Percentiles rank a stretch among this genome's conserved stretches.
phyloP scores from a whole-genome alignment of 1,284 basidiomycete species.

The Microbotryum saponariae region DNA sequence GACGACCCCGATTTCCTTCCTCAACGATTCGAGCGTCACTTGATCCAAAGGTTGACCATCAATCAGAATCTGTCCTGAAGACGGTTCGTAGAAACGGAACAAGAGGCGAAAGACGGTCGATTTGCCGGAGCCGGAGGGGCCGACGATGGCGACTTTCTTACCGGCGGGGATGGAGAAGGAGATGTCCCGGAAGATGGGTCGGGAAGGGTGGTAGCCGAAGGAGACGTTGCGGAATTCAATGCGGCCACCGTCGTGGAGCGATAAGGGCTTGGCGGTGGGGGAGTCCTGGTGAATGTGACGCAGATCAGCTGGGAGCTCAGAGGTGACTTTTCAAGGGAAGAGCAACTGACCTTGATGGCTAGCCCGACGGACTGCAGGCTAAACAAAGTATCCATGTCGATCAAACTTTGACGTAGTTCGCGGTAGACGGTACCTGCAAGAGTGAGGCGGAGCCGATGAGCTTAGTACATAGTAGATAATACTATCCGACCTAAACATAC shows the following conservation, averaged over 20 bases:
- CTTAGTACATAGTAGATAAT: no score
- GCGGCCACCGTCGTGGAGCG: conserved; percentile 63
- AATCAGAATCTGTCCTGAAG: conserved; percentile 68
- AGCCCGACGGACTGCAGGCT: conserved; percentile 79
- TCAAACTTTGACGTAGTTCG: conserved; percentile 84
- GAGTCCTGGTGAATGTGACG: conserved; percentile 50
- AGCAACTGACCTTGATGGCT: conserved; percentile 53
- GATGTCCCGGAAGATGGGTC: conserved; percentile 80
- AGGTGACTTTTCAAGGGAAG: background rate
- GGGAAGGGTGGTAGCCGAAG: conserved; percentile 82
- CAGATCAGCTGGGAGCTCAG: background rate
- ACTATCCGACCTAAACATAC: conserved; percentile 37
- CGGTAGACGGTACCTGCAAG: conserved; percentile 68
- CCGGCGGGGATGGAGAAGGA: conserved; percentile 92
- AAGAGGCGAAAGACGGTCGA: conserved; percentile 90
- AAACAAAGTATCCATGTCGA: conserved; percentile 96
- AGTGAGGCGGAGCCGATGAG: background rate
- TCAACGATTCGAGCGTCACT: conserved; percentile 64
- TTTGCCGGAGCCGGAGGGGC: conserved; percentile 96
- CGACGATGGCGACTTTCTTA: conserved; percentile 91
- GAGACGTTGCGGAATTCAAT: conserved; percentile 88
- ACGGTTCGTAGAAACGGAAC: conserved; percentile 88
- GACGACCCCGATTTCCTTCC: conserved; percentile 78
- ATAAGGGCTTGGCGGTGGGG: conserved; percentile 59
- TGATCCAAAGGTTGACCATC: conserved; percentile 79